Base-by-base conservation (phyloP, 108 stramenopile species). In the Chaetoceros tenuissimus region DNA sequence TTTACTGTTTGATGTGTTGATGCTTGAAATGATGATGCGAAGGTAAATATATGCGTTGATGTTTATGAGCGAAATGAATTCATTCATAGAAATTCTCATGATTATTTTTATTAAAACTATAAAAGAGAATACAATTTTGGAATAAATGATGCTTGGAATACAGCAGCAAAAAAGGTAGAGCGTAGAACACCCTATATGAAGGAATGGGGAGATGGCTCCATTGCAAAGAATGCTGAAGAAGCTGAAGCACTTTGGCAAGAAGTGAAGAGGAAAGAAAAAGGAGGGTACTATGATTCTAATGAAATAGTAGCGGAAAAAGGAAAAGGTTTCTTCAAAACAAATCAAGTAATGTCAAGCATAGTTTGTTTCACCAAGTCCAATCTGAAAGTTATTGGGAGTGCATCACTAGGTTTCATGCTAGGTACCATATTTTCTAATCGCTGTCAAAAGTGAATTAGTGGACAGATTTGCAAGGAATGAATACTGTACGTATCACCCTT, bases 121-220 rank as follows among this genome's bases (percentile, higher is more conserved):
- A 18, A 23, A 45, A 31, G 28, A 23, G 28, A 26, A 19, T 56
- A 26, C 3, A 17, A 24, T 26, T 22, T 56, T 56, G 2, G 21
- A 19, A 43, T 17, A 21, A 2, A 56, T 2, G 2, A 56, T 2
- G 55, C 55, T 23, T 56, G 55, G 55, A 19, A 56, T 1, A 21
- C 29, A 2, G 55, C 55, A 30, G 34, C 55, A 21, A 23, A 45
- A 45, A 56, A 56, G 23, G 30, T 56, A 1, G 55, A 56, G 26
- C 55, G 55, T 31, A 23, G 55, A 43, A 56, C 55, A 21, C 55
- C 55, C 27, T 56, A 56, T 3, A 56, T 56, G 55, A 56, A 56
- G 34, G 55, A 56, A 46, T 56, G 55, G 55, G 55, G 55, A 23
- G 55, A 56, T 24, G 55, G 55, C 2, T 56, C 55, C 1, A 56